Percentiles rank a stretch among this genome's conserved stretches.
These are phyloP conservation scores for Citrus glauca DNA, from an alignment of 345 rosid species.

Conservation along the genomic window DNA sequence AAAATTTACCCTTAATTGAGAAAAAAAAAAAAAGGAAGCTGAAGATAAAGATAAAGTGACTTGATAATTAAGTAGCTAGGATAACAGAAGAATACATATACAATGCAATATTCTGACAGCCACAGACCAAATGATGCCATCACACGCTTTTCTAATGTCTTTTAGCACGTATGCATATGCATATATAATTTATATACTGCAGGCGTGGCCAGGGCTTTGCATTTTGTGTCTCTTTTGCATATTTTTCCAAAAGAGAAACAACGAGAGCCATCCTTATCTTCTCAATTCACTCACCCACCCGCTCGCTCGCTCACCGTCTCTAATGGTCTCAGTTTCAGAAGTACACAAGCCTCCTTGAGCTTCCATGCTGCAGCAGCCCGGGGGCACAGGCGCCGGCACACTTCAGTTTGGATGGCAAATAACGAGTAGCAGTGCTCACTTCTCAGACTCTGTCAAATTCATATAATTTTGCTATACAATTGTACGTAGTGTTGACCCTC, in stretches of 20 bases:
- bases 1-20: too few species aligned
- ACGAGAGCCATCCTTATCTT: not conserved
- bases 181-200: not conserved
- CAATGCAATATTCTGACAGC: not conserved
- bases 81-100: not conserved
- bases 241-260: not conserved
- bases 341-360: constrained; percentile 19
- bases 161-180: not conserved
- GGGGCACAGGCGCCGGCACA: not conserved
- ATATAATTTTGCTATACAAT: not conserved
- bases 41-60: not conserved
- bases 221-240: not conserved
- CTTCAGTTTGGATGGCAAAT: constrained; percentile 16
- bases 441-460: constrained; percentile 40
- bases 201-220: not conserved
- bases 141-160: not conserved
- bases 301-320: not conserved
- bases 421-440: constrained; percentile 40
- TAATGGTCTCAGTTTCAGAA: not conserved
- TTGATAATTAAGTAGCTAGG: not conserved
- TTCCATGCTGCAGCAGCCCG: not conserved
- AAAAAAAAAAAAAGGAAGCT: too few species aligned
- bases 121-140: not conserved
- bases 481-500: not conserved
- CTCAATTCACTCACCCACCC: not conserved